Conservation (phyloP, 208 protist genomes). For the Leishmania gerbilli region DNA sequence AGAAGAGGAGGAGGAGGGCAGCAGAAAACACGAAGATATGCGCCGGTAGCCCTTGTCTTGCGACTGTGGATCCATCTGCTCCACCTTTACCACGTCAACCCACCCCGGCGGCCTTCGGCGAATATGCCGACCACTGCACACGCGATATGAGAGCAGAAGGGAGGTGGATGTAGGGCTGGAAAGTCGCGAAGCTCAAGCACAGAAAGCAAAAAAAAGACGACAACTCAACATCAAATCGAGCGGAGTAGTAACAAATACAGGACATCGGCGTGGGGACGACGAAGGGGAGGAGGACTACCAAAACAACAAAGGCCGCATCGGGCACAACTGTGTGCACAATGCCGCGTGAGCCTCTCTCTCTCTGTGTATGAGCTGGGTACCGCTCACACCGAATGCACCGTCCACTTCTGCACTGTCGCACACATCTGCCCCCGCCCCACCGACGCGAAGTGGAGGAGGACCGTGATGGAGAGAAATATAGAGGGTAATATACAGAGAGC, state of each 20-base stretch:
- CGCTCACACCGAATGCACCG: neutral
- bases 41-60: neutral
- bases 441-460: neutral
- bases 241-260: neutral
- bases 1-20: neutral
- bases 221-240: neutral
- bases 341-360: neutral
- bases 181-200: slow-evolving; percentile 1
- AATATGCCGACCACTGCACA: neutral
- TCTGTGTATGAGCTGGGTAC: neutral
- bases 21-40: neutral
- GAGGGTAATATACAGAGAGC: neutral
- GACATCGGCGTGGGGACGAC: neutral
- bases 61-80: neutral
- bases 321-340: neutral
- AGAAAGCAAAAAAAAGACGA: slow-evolving; percentile 7
- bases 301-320: neutral
- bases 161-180: neutral
- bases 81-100: neutral
- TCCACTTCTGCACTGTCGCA: neutral
- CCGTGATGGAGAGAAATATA: neutral
- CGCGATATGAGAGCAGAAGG: neutral
- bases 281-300: neutral
- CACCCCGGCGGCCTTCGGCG: neutral
- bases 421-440: neutral